Evolutionary conservation across 2,329 filamentous ascomycete genomes (phyloP).

Genomic region (Aspergillus proliferans): DNA sequence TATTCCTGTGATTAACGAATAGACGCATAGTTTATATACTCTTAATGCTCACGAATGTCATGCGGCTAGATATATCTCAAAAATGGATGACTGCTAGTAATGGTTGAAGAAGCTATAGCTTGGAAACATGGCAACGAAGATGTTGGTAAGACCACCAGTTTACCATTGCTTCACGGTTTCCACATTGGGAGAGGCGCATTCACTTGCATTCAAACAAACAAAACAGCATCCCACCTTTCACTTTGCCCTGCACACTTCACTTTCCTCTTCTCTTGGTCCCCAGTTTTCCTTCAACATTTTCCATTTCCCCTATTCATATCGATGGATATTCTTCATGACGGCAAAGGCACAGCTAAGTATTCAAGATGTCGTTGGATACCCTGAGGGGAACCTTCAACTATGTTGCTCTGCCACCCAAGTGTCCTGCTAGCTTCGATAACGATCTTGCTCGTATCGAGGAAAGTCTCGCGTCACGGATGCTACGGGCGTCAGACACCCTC

Average conservation of each 20-base stretch:
- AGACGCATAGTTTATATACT: not conserved
- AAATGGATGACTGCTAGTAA: too few relatives aligned
- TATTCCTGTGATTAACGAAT: slow-evolving; percentile 24
- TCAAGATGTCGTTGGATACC: not conserved
- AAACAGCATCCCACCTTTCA: not conserved
- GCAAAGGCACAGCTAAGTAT: not conserved
- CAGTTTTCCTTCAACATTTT: not conserved
- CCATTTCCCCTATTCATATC: too few relatives aligned
- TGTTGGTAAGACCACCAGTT: too few relatives aligned
- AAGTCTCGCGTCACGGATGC: not conserved
- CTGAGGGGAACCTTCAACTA: not conserved
- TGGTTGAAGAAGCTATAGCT: too few relatives aligned
- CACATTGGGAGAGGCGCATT: not conserved
- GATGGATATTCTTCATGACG: not conserved
- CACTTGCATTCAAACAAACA: not conserved
- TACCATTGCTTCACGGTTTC: too few relatives aligned
- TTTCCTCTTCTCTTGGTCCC: not conserved
- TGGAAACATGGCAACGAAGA: too few relatives aligned
- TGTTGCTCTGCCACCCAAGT: not conserved
- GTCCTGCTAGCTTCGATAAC: not conserved
- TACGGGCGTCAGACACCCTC: not conserved
- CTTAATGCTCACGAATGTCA: too few relatives aligned
- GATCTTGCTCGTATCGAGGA: not conserved
- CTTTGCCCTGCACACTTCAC: not conserved
- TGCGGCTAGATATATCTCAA: too few relatives aligned